Evolutionary conservation across 73 alveolate species (phyloP).

Genomic region (Paramecium sexaurelia): DNA sequence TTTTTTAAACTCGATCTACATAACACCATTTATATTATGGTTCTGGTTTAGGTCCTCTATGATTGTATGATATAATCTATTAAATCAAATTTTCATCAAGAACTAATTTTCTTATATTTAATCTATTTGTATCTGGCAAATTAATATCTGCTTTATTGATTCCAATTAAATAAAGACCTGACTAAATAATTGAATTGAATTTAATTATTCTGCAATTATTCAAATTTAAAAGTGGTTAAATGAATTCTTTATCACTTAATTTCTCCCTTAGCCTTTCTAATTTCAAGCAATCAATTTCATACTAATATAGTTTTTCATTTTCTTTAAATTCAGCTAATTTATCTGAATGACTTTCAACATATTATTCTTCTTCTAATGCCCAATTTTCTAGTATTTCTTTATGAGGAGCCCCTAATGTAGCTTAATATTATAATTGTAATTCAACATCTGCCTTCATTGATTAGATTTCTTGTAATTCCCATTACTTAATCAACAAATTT

Average conservation of each 20-base stretch:
- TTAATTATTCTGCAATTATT: constrained; percentile 82
- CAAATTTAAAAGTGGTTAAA: constrained; percentile 47
- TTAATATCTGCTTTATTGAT: constrained; percentile 79
- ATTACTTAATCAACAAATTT: constrained; percentile 74
- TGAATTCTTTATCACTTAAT: constrained; percentile 35
- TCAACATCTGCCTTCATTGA: constrained; percentile 80
- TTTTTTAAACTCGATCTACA: constrained; percentile 57
- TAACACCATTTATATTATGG: constrained; percentile 83
- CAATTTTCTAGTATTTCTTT: constrained; percentile 80
- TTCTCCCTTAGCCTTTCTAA: constrained; percentile 34
- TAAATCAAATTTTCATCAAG: constrained; percentile 77
- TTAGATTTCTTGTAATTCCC: constrained; percentile 82
- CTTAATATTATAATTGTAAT: constrained; percentile 71
- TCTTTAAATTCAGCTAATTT: constrained; percentile 63
- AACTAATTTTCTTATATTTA: constrained; percentile 91
- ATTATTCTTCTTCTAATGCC: constrained; percentile 75
- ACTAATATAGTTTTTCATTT: constrained; percentile 57
- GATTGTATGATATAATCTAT: constrained; percentile 69
- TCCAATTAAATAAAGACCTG: constrained; percentile 84
- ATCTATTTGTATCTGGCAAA: constrained; percentile 87
- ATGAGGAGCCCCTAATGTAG: constrained; percentile 67
- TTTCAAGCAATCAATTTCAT: constrained; percentile 49
- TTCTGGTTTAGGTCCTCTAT: constrained; percentile 90
- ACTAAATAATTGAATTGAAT: constrained; percentile 83
- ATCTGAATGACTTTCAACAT: constrained; percentile 52